Percentiles rank a stretch among this genome's conserved stretches.
Evolutionary conservation across 345 rosid species (phyloP).

Genomic region (Angophora floribunda): DNA sequence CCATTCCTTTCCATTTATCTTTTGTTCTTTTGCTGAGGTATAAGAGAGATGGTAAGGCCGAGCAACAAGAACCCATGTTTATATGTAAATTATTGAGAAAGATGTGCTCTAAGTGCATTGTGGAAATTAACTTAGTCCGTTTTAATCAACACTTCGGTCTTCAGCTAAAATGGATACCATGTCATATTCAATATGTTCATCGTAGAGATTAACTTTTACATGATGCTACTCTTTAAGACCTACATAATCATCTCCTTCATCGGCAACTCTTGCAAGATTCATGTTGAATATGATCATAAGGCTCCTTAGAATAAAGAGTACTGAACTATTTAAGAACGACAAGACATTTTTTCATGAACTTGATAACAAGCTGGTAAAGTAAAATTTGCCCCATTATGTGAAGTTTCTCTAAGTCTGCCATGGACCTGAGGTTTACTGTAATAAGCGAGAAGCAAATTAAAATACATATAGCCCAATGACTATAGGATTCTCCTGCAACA

Average conservation of each 20-base stretch:
- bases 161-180: neutral
- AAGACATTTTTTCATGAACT: conserved; percentile 49
- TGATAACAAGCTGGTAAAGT: conserved; percentile 13
- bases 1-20: neutral
- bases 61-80: neutral
- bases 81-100: neutral
- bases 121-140: no score
- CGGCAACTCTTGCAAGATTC: neutral
- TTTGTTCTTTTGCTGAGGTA: no score
- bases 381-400: conserved; percentile 29
- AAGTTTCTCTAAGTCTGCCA: conserved; percentile 51
- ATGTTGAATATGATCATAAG: neutral
- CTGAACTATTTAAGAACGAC: neutral
- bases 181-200: neutral
- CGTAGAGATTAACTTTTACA: neutral
- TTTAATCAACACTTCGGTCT: neutral
- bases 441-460: neutral
- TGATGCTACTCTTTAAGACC: accelerated
- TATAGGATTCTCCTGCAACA: conserved; percentile 18
- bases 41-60: neutral
- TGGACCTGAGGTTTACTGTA: conserved; percentile 54
- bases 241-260: no score
- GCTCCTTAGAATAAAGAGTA: neutral
- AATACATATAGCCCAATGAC: neutral
- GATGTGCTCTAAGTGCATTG: neutral